Conservation (phyloP, 495 filamentous ascomycete species). For the Bombardia bombarda region DNA sequence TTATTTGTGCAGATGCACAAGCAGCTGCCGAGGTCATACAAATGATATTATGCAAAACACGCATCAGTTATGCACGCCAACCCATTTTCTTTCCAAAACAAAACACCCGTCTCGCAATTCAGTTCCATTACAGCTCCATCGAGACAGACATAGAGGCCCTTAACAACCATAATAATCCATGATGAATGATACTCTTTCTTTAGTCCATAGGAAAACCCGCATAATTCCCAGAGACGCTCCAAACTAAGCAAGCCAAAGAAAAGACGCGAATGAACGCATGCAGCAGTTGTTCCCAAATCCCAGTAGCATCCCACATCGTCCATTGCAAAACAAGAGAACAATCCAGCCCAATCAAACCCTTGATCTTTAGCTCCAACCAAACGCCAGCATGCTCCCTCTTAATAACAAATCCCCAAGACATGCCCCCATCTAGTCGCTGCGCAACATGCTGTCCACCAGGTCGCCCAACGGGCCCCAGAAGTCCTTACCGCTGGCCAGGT, state of each 20-base stretch:
- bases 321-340: background rate
- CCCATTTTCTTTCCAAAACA: too few species aligned
- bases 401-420: background rate
- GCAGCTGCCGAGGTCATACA: too few species aligned
- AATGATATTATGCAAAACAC: too few species aligned
- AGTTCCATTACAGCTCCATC: too few species aligned
- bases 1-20: too few species aligned
- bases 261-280: background rate
- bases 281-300: background rate
- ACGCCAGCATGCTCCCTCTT: constrained; percentile 3
- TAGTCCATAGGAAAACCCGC: too few species aligned
- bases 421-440: constrained; percentile 57
- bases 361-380: background rate
- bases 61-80: too few species aligned
- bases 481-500: constrained; percentile 82
- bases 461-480: constrained; percentile 97
- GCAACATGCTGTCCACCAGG: constrained; percentile 93
- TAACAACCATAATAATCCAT: too few species aligned
- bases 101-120: too few species aligned
- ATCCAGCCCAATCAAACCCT: background rate
- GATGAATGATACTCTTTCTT: too few species aligned
- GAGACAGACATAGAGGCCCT: too few species aligned
- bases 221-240: background rate
- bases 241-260: background rate
- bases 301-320: background rate